phyloP scores from a whole-genome alignment of 768 basidiomycete species.

The Termitomyces sp. region DNA sequence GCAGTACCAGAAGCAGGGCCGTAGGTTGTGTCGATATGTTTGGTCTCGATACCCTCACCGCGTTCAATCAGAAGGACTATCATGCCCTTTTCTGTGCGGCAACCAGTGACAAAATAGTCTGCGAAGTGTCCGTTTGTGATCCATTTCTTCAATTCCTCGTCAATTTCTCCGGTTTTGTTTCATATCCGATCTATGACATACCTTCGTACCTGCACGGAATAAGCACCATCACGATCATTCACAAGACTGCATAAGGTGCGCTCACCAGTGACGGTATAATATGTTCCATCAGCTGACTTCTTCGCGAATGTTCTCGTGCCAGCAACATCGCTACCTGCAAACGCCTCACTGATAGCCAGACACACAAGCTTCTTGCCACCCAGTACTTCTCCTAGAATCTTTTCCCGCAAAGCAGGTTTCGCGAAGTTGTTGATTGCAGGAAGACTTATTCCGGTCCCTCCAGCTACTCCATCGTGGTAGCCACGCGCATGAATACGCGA shows the following conservation, averaged over 20 bases:
- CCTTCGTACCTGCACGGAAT: slow-evolving; percentile 11
- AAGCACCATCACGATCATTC: slow-evolving; percentile 4
- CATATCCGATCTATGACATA: background rate
- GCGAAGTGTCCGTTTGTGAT: slow-evolving; percentile 42
- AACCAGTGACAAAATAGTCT: slow-evolving; percentile 53
- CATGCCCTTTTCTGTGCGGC: slow-evolving; percentile 42
- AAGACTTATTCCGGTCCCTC: slow-evolving; percentile 65
- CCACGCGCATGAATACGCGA: slow-evolving; percentile 53
- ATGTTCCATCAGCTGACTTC: slow-evolving; percentile 63
- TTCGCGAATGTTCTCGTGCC: slow-evolving; percentile 60
- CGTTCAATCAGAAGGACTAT: slow-evolving; percentile 13
- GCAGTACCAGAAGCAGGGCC: slow-evolving; percentile 58
- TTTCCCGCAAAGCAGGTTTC: slow-evolving; percentile 42
- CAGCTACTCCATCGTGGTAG: slow-evolving; percentile 65
- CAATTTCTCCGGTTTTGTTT: background rate
- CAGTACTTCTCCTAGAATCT: slow-evolving; percentile 47
- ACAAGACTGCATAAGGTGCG: slow-evolving; percentile 25
- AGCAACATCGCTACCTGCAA: slow-evolving; percentile 67
- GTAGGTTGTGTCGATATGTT: slow-evolving; percentile 36
- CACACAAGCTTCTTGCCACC: slow-evolving; percentile 68
- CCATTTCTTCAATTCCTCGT: slow-evolving; percentile 14
- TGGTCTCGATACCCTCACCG: slow-evolving; percentile 20
- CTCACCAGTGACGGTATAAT: slow-evolving; percentile 67
- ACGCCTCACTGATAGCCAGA: slow-evolving; percentile 74
- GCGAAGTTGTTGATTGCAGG: slow-evolving; percentile 51